These are phyloP conservation scores for Penicillium freii DNA, from an alignment of 2,329 filamentous ascomycete species.

Conservation along the genomic window DNA sequence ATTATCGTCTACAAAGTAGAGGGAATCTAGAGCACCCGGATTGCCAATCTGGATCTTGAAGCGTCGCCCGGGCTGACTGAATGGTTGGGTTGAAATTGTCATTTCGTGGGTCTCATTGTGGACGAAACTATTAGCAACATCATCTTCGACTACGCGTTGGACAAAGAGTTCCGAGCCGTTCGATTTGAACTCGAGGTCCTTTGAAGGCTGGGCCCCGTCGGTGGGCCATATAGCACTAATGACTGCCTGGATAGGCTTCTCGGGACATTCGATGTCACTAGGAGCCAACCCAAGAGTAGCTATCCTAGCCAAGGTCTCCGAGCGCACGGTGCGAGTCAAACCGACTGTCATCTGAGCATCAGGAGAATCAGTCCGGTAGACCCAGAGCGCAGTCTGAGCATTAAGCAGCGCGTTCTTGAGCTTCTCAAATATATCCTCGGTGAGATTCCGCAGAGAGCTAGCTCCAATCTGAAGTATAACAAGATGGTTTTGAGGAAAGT, in stretches of 20 bases:
- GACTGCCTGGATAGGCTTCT: constrained; percentile 11
- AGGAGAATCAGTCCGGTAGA: constrained; percentile 22
- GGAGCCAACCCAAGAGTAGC: constrained; percentile 24
- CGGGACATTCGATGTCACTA: constrained; percentile 14
- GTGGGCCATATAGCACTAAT: constrained; percentile 21
- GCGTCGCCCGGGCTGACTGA: constrained; percentile 21
- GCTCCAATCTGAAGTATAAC: constrained; percentile 20
- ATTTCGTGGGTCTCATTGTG: constrained; percentile 27
- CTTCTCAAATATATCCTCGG: constrained; percentile 10
- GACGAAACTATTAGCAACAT: constrained; percentile 21
- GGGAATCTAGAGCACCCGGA: constrained; percentile 23
- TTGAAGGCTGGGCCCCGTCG: constrained; percentile 8
- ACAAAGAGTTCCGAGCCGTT: constrained; percentile 20
- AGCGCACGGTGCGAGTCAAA: constrained; percentile 26
- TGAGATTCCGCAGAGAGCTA: constrained; percentile 16
- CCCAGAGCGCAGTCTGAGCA: constrained; percentile 25
- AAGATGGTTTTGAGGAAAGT: constrained; percentile 17
- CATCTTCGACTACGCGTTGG: constrained; percentile 20
- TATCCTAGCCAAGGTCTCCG: constrained; percentile 24
- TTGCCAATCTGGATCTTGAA: constrained; percentile 25
- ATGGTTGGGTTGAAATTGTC: constrained; percentile 22
- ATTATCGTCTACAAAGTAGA: constrained; percentile 28
- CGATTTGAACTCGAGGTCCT: constrained; percentile 26
- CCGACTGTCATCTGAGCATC: constrained; percentile 32
- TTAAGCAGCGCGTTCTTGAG: constrained; percentile 21